Evolutionary conservation across 257 asterid genomes (phyloP).

Genomic region (Jacaranda copaia): DNA sequence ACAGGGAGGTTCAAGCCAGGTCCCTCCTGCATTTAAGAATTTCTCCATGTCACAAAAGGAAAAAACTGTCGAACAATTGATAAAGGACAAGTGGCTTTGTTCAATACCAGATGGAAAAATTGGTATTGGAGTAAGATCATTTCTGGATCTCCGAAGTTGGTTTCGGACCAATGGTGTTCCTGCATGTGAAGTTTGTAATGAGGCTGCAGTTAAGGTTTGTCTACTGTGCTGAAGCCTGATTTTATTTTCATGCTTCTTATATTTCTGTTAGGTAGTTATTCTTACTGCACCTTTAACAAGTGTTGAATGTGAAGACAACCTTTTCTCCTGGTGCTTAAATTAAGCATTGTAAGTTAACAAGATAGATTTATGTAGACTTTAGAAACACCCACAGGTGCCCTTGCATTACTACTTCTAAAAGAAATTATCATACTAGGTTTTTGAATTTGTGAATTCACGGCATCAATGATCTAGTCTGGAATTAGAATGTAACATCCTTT

Average conservation of each 20-base stretch:
- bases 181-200: constrained; percentile 89
- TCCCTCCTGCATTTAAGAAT: constrained; percentile 76
- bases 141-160: constrained; percentile 95
- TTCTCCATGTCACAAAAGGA: constrained; percentile 87
- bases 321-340: constrained; percentile 4
- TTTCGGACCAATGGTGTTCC: constrained; percentile 81
- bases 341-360: background rate
- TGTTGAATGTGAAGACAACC: background rate
- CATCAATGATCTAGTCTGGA: background rate
- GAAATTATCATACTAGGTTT: background rate
- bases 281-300: constrained; percentile 13
- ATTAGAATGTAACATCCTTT: background rate
- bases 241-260: background rate
- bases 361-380: background rate
- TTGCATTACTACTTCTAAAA: background rate
- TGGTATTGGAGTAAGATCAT: constrained; percentile 89
- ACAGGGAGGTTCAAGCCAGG: constrained; percentile 58
- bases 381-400: background rate
- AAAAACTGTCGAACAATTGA: constrained; percentile 72
- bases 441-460: background rate
- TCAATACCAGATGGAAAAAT: constrained; percentile 61
- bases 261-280: background rate
- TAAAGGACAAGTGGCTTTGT: constrained; percentile 85
- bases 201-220: constrained; percentile 90
- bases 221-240: constrained; percentile 18